Percentiles rank a stretch among this genome's conserved stretches.
Conservation (phyloP, 371 early-diverging fungal genomes). For the Lichtheimia ramosa region DNA sequence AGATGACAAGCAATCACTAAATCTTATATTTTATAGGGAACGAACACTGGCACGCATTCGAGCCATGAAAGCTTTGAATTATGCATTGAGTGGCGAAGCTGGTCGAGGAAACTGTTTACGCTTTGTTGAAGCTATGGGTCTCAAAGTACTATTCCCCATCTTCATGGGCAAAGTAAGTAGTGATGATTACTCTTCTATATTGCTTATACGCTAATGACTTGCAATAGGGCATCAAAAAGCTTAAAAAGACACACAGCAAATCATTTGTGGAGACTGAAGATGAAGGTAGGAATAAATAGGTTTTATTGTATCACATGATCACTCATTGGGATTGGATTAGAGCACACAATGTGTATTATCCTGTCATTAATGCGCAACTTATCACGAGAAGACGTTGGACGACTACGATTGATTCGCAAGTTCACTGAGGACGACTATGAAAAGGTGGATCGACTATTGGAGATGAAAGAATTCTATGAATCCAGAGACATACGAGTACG, state of each 20-base stretch:
- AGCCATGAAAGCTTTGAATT: constrained; percentile 86
- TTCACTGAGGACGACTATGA: constrained; percentile 80
- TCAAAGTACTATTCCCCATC: constrained; percentile 77
- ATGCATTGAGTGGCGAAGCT: constrained; percentile 68
- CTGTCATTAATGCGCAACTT: constrained; percentile 68
- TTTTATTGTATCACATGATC: not conserved
- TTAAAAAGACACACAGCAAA: constrained; percentile 64
- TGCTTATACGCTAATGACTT: not conserved
- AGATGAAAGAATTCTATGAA: constrained; percentile 69
- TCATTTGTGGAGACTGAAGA: constrained; percentile 72
- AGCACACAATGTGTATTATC: constrained; percentile 82
- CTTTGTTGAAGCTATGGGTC: constrained; percentile 79
- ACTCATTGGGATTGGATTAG: constrained; percentile 30
- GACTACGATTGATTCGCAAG: constrained; percentile 79
- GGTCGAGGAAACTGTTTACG: constrained; percentile 56
- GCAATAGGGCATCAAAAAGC: constrained; percentile 65
- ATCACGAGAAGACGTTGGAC: constrained; percentile 59
- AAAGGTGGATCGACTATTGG: constrained; percentile 77
- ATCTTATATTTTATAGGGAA: constrained; percentile 49
- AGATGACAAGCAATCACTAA: no score
- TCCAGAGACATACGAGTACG: constrained; percentile 59
- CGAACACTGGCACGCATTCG: constrained; percentile 77
- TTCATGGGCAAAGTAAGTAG: constrained; percentile 70
- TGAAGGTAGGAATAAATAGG: constrained; percentile 48
- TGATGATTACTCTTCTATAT: not conserved